Evolutionary conservation across 2,329 filamentous ascomycete species (phyloP).

Genomic region (Aspergillus quadricinctus): DNA sequence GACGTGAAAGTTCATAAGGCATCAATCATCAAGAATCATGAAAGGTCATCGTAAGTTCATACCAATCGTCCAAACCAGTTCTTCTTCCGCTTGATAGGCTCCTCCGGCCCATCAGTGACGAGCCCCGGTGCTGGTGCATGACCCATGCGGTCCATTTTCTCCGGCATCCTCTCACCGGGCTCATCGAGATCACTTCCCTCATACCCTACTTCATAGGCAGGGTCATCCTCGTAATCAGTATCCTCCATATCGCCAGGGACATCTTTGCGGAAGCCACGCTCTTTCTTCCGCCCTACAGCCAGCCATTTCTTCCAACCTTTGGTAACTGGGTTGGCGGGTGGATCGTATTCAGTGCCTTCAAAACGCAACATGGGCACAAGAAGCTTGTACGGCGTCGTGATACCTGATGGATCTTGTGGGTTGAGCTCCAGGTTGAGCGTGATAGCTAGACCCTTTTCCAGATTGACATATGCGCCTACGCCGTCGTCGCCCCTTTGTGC

Average conservation of each 20-base stretch:
- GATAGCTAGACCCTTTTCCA: slow-evolving; percentile 81
- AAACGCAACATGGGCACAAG: slow-evolving; percentile 72
- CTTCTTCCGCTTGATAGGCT: slow-evolving; percentile 20
- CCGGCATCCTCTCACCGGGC: slow-evolving; percentile 1
- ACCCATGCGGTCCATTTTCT: slow-evolving; percentile 8
- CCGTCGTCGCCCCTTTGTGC: slow-evolving; percentile 51
- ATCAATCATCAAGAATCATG: slow-evolving; percentile 1
- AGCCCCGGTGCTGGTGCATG: slow-evolving; percentile 11
- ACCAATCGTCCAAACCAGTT: slow-evolving; percentile 29
- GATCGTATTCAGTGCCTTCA: slow-evolving; percentile 40
- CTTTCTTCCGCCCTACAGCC: slow-evolving; percentile 25
- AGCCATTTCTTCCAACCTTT: slow-evolving; percentile 41
- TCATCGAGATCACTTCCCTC: slow-evolving; percentile 18
- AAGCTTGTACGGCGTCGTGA: slow-evolving; percentile 80
- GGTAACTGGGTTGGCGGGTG: slow-evolving; percentile 29
- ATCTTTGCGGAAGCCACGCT: slow-evolving; percentile 8
- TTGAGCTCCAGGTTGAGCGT: slow-evolving; percentile 86
- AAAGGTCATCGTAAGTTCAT: slow-evolving; percentile 15
- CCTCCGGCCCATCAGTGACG: slow-evolving; percentile 4
- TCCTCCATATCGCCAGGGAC: slow-evolving; percentile 11
- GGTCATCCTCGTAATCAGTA: slow-evolving; percentile 21
- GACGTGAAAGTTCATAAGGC: not conserved
- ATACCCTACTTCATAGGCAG: slow-evolving; percentile 18
- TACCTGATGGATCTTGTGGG: slow-evolving; percentile 77
- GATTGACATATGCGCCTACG: slow-evolving; percentile 59